phyloP scores from a whole-genome alignment of 352 stramenopile species.

The Globisporangium emineosum region DNA sequence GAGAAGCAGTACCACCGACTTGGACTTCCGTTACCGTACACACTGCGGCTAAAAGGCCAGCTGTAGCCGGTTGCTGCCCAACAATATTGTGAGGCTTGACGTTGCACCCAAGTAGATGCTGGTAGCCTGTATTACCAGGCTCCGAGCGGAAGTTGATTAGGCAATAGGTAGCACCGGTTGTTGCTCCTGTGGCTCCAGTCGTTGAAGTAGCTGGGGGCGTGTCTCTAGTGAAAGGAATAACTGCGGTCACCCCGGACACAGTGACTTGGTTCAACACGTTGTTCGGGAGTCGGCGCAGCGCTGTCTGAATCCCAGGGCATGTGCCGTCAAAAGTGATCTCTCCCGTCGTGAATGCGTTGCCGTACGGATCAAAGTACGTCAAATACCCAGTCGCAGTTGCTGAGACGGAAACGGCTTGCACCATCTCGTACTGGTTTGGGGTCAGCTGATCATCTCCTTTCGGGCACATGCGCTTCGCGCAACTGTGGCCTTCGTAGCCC shows the following conservation, averaged over 20 bases:
- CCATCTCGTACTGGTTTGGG: conserved; percentile 46
- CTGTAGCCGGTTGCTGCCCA: conserved; percentile 40
- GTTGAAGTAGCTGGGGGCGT: background rate
- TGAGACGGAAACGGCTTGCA: conserved; percentile 28
- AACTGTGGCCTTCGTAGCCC: conserved; percentile 55
- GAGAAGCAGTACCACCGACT: too few species aligned
- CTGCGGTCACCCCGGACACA: conserved; percentile 18
- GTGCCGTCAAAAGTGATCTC: conserved; percentile 27
- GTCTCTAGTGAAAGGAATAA: conserved; percentile 19
- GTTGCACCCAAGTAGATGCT: conserved; percentile 55
- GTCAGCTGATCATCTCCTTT: conserved; percentile 84
- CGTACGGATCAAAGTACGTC: conserved; percentile 75
- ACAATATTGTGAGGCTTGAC: conserved; percentile 22
- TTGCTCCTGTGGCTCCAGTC: conserved; percentile 5
- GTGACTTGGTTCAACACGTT: conserved; percentile 58
- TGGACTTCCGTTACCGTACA: conserved; percentile 44
- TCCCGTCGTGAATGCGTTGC: conserved; percentile 56
- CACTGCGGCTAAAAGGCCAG: background rate
- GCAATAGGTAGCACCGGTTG: conserved; percentile 15
- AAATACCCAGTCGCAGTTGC: conserved; percentile 26
- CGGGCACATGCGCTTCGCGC: conserved; percentile 70
- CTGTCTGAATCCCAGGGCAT: conserved; percentile 45
- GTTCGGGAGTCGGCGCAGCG: conserved; percentile 50
- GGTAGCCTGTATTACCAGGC: conserved; percentile 50
- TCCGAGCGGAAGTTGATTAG: conserved; percentile 46